Evolutionary conservation across 139 green algal species (phyloP).

Genomic region (Yamagishiella unicocca): DNA sequence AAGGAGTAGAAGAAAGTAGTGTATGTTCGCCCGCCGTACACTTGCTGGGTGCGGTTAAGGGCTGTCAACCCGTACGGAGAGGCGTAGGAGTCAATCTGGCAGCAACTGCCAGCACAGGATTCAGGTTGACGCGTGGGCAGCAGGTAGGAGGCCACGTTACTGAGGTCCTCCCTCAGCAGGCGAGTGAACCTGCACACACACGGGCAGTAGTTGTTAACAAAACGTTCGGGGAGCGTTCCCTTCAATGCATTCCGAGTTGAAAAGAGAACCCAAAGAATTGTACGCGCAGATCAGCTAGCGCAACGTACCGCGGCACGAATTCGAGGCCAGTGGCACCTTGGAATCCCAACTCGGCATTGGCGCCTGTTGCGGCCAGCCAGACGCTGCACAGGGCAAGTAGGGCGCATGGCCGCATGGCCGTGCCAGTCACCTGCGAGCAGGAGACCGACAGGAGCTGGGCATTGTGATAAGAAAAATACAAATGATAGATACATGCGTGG

Average conservation of each 20-base stretch:
- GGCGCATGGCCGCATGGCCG: slow-evolving; percentile 4
- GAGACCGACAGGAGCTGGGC: too few species aligned
- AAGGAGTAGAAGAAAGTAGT: slow-evolving; percentile 59
- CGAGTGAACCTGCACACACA: slow-evolving; percentile 46
- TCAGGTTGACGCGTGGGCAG: slow-evolving; percentile 1
- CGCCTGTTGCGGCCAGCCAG: slow-evolving; percentile 17
- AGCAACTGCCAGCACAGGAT: slow-evolving; percentile 41
- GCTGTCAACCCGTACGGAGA: slow-evolving; percentile 51
- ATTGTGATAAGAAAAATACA: too few species aligned
- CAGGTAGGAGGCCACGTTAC: slow-evolving; percentile 12
- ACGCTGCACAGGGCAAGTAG: slow-evolving; percentile 10
- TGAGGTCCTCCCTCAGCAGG: slow-evolving; percentile 7
- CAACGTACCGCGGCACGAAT: slow-evolving; percentile 21
- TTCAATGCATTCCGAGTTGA: too few species aligned
- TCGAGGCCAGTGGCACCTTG: background rate
- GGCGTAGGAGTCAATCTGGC: slow-evolving; percentile 53
- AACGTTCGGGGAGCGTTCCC: too few species aligned
- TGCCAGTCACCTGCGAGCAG: background rate
- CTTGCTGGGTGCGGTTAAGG: slow-evolving; percentile 36
- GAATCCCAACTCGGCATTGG: background rate
- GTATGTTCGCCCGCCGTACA: slow-evolving; percentile 39
- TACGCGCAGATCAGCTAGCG: too few species aligned
- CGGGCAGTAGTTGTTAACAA: too few species aligned
- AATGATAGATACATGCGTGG: too few species aligned
- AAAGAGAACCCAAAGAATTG: too few species aligned